phyloP scores from a whole-genome alignment of 179 eudicot genomes.

The Drosera spatulata region DNA sequence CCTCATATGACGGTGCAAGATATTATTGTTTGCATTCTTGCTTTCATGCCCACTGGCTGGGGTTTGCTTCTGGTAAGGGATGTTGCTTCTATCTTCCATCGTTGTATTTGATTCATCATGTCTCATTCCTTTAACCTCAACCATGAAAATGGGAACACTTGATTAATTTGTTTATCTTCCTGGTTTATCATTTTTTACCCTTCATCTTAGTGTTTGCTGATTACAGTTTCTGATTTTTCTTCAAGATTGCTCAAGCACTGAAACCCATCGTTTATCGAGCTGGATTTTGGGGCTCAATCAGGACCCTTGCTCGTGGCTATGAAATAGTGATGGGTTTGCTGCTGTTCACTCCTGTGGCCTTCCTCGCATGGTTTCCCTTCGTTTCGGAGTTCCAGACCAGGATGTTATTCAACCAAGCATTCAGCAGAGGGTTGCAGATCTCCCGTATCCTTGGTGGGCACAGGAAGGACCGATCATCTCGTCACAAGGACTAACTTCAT shows the following conservation, averaged over 20 bases:
- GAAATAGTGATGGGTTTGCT: slow-evolving; percentile 79
- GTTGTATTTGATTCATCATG: no score
- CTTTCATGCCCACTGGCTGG: slow-evolving; percentile 99
- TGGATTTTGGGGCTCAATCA: slow-evolving; percentile 80
- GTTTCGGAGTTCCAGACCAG: slow-evolving; percentile 87
- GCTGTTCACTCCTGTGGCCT: slow-evolving; percentile 83
- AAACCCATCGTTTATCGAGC: slow-evolving; percentile 50
- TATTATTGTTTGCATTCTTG: slow-evolving; percentile 79
- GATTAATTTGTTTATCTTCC: no score
- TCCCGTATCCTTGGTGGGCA: slow-evolving; percentile 90
- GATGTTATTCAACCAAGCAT: slow-evolving; percentile 87
- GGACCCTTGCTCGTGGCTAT: slow-evolving; percentile 79
- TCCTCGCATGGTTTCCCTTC: slow-evolving; percentile 96
- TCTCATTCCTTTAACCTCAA: background rate
- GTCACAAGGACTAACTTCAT: slow-evolving; percentile 47
- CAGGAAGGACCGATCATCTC: slow-evolving; percentile 58
- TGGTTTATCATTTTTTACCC: no score
- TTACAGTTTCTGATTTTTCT: background rate
- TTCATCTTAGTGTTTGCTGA: no score
- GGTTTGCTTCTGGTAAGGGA: slow-evolving; percentile 79
- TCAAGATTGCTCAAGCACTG: slow-evolving; percentile 80
- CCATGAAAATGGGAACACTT: background rate
- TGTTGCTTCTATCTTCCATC: background rate
- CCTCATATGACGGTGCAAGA: slow-evolving; percentile 72
- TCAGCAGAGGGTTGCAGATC: slow-evolving; percentile 88